Base-by-base conservation (phyloP, 1,284 basidiomycete genomes). In the Polyporus tsugae region DNA sequence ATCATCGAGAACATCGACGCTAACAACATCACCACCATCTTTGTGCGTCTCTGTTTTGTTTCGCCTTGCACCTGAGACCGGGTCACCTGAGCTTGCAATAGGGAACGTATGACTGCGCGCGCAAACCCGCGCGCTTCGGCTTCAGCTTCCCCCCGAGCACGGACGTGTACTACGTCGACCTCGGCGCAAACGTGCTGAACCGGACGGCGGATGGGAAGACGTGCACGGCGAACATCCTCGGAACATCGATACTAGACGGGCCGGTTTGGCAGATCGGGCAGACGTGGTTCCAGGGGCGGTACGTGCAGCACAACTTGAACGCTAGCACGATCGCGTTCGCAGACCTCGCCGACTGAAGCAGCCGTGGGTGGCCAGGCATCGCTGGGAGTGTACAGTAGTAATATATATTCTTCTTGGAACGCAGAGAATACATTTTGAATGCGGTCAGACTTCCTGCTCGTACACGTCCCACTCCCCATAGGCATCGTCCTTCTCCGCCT, bases 401-500 rank as follows among this genome's bases (percentile, higher is more conserved):
- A 38, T 38, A 22, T 1, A 38, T 19, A n/a, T 10, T 35, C 11
- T 19, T 9, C 52, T 33, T 33, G 15, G 19, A 9, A 38, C 22
- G n/a, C 19, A 52, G 5, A 5, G 46, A 46, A 58, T 64, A 46
- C 39, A 46, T 41, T 35, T 15, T 22, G 33, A 35, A 17, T n/a
- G 22, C 33, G 11, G 3, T 75, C 73, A 84, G 1, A 83, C 82
- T 70, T 84, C 83, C 66, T 85, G 82, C 70, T 84, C 82, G 70
- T 83, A 84, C 52, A 65, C 81, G 64, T 84, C 83, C 77, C 80
- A 81, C 46, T 78, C 80, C 53, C 74, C 76, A 46, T 80, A 82
- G 25, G 80, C 76, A 10, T 81, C 80, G 17, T 80, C 81, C 68
- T 83, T 81, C 46, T 80, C 80, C 62, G 75, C 78, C 17, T 72